Base-by-base conservation (phyloP, 73 alveolate species). In the Paramecium tetraurelia region DNA sequence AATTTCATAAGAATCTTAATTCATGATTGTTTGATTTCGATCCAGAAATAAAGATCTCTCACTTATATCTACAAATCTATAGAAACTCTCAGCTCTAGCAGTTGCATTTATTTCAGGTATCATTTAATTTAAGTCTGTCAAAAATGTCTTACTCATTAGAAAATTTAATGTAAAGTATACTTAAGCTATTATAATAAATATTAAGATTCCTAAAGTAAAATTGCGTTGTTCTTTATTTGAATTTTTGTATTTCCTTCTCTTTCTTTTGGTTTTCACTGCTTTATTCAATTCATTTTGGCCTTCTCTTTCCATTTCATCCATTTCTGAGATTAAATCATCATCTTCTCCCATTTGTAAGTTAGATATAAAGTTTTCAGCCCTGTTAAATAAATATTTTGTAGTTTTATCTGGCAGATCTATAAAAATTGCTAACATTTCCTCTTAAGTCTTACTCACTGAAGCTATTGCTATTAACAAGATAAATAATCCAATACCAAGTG, bases 331-430 rank as follows among this genome's bases (percentile, higher is more conserved):
- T 7, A 86, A 41, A 86, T 86, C 93, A 63, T 86, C 93, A 6
- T 86, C 93, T 41, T 86, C 93, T 31, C 93, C 93, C 68, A 86
- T 86, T 86, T 86, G 22, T 40, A 86, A 85, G 69, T 68, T 86
- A 86, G 84, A 38, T 11, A 86, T 86, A 35, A 86, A 86, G 29
- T 86, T 86, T 50, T 86, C 93, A 68, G 87, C 48, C 22, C 41
- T 86, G 2, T 72, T 63, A 12, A 58, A 86, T 59, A 86, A 36
- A 46, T 38, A 38, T 14, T 86, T 86, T 2, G 70, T 36, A n/a
- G 76, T 86, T 43, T 86, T 86, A 22, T 86, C 93, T 7, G 84
- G 84, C 1, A 86, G 33, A 59, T 86, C 93, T 43, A 68, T 53
- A 58, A 86, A 86, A 6, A 86, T 72, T 2, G 75, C 86, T 36